Conservation (phyloP, 768 basidiomycete genomes). For the Guyanaporus albipodus region DNA sequence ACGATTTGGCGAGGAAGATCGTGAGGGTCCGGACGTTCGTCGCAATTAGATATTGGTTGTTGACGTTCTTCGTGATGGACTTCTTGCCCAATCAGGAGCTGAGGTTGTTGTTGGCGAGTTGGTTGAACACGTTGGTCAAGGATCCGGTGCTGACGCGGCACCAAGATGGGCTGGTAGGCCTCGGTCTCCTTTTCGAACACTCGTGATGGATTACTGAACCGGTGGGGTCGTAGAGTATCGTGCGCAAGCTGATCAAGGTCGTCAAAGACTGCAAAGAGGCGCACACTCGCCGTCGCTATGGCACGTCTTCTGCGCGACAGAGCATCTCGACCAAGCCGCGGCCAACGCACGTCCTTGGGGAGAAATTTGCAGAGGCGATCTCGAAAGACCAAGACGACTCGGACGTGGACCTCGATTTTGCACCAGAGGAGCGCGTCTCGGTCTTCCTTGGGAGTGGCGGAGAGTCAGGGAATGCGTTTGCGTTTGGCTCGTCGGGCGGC, state of each 20-base stretch:
- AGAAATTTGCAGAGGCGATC: constrained; percentile 60
- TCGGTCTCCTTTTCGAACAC: no score
- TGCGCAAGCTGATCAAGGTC: constrained; percentile 78
- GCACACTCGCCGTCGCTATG: constrained; percentile 43
- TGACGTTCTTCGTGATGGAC: constrained; percentile 87
- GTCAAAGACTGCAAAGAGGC: constrained; percentile 76
- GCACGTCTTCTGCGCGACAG: constrained; percentile 29
- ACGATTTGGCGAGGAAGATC: constrained; percentile 69
- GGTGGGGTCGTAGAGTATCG: constrained; percentile 54
- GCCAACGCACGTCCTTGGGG: constrained; percentile 50
- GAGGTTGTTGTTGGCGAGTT: constrained; percentile 65
- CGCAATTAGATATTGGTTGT: constrained; percentile 84
- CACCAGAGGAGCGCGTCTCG: constrained; percentile 44
- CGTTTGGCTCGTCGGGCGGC: constrained; percentile 26
- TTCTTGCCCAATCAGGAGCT: constrained; percentile 80
- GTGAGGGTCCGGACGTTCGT: constrained; percentile 88
- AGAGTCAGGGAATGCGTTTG: constrained; percentile 46
- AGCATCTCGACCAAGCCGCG: constrained; percentile 32
- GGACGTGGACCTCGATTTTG: constrained; percentile 77
- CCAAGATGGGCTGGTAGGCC: constrained; percentile 60
- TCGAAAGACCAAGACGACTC: constrained; percentile 52
- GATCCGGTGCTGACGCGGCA: constrained; percentile 69
- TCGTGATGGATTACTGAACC: constrained; percentile 6
- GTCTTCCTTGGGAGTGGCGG: constrained; percentile 32
- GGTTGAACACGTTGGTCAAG: constrained; percentile 73